phyloP scores from a whole-genome alignment of 352 stramenopile genomes.

The Phytophthora multivora region DNA sequence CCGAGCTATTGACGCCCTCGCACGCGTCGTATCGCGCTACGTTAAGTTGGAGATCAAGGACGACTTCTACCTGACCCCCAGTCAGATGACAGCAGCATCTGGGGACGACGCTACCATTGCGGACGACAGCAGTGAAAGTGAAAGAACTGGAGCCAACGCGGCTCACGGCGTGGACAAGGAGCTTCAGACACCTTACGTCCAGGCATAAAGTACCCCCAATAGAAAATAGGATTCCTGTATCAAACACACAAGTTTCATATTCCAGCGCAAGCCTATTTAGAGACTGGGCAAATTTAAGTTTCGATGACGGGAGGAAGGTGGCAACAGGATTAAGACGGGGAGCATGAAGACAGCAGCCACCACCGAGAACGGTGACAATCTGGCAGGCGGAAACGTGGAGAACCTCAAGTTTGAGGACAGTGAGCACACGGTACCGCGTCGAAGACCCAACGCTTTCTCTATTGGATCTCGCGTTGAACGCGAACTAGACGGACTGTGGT shows the following conservation, averaged over 20 bases:
- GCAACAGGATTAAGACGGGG: constrained; percentile 18
- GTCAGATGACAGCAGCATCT: constrained; percentile 4
- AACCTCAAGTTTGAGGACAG: constrained; percentile 26
- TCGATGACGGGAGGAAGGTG: constrained; percentile 10
- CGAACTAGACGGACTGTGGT: constrained; percentile 81
- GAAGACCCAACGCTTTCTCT: constrained; percentile 23
- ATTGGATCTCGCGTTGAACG: constrained; percentile 64
- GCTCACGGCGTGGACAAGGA: constrained; percentile 26
- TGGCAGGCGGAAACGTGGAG: constrained; percentile 18
- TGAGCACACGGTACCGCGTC: constrained; percentile 1
- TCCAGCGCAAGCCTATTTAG: constrained; percentile 24
- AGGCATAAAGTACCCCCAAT: constrained; percentile 23
- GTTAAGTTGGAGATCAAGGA: constrained; percentile 40
- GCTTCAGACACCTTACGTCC: constrained; percentile 30
- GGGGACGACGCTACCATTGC: constrained; percentile 25
- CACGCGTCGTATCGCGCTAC: constrained; percentile 22
- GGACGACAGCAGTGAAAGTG: constrained; percentile 40
- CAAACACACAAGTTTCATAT: constrained; percentile 4
- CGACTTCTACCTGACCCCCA: constrained; percentile 43
- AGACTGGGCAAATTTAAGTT: constrained; percentile 8
- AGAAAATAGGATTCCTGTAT: constrained; percentile 7
- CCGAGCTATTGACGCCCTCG: constrained; percentile 23
- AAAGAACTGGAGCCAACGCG: constrained; percentile 14
- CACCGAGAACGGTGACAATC: constrained; percentile 4
- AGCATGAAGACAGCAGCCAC: constrained; percentile 31